Evolutionary conservation across 1,284 basidiomycete species (phyloP).

Genomic region (Boletellus dicymbophilus): DNA sequence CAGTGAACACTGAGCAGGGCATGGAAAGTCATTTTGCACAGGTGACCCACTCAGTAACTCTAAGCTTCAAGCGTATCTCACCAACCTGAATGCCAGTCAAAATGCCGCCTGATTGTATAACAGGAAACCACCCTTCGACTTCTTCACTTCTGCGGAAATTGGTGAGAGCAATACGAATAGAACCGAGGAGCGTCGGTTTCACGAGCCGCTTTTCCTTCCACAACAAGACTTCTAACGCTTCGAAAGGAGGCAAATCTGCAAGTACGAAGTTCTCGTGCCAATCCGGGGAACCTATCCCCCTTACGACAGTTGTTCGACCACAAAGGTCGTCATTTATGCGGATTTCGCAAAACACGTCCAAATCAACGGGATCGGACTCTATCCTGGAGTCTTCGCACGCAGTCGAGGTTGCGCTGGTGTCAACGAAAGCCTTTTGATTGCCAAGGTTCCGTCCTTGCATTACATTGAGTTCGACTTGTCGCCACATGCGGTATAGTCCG

Average conservation of each 20-base stretch:
- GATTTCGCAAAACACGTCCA: slow-evolving; percentile 73
- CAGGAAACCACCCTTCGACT: slow-evolving; percentile 84
- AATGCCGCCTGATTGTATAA: slow-evolving; percentile 51
- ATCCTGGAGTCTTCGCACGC: slow-evolving; percentile 35
- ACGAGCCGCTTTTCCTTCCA: slow-evolving; percentile 65
- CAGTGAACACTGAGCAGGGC: slow-evolving; percentile 14
- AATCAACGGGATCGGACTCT: slow-evolving; percentile 57
- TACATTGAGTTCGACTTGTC: slow-evolving; percentile 71
- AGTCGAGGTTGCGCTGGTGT: slow-evolving; percentile 23
- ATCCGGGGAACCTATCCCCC: slow-evolving; percentile 60
- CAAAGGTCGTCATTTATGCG: slow-evolving; percentile 62
- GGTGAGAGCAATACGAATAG: slow-evolving; percentile 60
- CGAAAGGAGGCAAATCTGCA: slow-evolving; percentile 71
- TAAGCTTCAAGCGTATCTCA: slow-evolving; percentile 70
- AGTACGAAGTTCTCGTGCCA: slow-evolving; percentile 83
- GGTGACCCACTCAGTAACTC: slow-evolving; percentile 71
- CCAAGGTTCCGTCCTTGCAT: slow-evolving; percentile 73
- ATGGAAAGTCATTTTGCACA: slow-evolving; percentile 1
- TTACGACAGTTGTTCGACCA: slow-evolving; percentile 73
- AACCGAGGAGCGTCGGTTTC: slow-evolving; percentile 60
- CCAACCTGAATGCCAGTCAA: slow-evolving; percentile 63
- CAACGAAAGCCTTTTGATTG: slow-evolving; percentile 37
- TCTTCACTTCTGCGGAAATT: slow-evolving; percentile 73
- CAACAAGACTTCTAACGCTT: slow-evolving; percentile 61
- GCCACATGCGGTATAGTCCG: slow-evolving; percentile 82